Percentiles rank a stretch among this genome's conserved stretches.
Conservation (phyloP, 2,329 filamentous ascomycete genomes). For the Ophiostoma piceae region DNA sequence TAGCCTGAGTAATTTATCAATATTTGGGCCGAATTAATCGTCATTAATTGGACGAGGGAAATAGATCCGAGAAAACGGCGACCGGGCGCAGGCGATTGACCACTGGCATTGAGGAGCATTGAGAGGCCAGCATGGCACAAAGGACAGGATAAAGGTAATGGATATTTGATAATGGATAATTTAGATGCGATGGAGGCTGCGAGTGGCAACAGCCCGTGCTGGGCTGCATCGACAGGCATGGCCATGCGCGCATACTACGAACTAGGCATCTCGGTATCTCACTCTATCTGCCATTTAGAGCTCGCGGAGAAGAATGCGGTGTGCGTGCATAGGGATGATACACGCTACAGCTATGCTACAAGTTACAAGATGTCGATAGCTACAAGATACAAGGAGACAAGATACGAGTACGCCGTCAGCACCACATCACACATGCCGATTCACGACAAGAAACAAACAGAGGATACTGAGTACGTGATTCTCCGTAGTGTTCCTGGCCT, state of each 20-base stretch:
- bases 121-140: background rate
- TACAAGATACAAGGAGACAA: background rate
- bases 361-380: background rate
- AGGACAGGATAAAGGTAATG: background rate
- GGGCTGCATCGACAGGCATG: background rate
- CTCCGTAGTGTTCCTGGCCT: background rate
- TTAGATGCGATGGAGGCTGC: background rate
- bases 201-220: background rate
- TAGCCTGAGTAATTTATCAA: background rate
- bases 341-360: background rate
- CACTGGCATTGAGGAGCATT: background rate
- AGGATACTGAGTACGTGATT: background rate
- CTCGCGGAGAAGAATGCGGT: constrained; percentile 4
- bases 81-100: background rate
- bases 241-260: background rate
- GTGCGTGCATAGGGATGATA: constrained; percentile 2
- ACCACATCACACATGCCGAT: background rate
- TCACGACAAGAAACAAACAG: constrained; percentile 15
- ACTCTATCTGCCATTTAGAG: background rate
- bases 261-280: background rate
- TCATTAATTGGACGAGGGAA: background rate
- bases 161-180: no score
- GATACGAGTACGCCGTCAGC: constrained; percentile 4
- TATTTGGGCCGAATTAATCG: background rate
- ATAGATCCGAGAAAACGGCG: constrained; percentile 5